Conservation (phyloP, 2,329 filamentous ascomycete genomes). For the Epichloe uncinata region DNA sequence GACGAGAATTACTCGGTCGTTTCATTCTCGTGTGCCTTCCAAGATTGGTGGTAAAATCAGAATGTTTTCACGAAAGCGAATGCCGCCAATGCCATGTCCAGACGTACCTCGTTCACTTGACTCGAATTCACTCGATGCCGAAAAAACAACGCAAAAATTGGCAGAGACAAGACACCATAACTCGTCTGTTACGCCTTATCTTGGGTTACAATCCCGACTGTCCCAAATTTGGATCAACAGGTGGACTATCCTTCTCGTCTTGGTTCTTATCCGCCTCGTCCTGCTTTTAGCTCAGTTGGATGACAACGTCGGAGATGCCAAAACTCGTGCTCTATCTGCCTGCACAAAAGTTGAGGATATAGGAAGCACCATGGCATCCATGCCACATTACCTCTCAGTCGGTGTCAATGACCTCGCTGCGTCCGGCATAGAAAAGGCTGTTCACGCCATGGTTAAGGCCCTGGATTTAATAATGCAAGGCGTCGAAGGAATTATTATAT, state of each 20-base stretch:
- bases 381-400: conserved; percentile 86
- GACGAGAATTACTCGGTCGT: too few species aligned
- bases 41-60: too few species aligned
- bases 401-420: conserved; percentile 83
- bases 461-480: conserved; percentile 68
- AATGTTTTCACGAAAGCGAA: conserved; percentile 1
- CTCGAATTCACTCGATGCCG: conserved; percentile 23
- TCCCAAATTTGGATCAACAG: conserved; percentile 97
- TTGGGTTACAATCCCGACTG: conserved; percentile 75
- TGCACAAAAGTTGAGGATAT: conserved; percentile 88
- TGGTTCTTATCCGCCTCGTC: conserved; percentile 72
- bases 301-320: conserved; percentile 61
- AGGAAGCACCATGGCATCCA: conserved; percentile 90
- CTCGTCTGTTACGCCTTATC: conserved; percentile 69
- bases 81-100: not conserved
- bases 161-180: not conserved
- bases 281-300: conserved; percentile 62
- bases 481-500: conserved; percentile 78
- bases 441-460: conserved; percentile 67
- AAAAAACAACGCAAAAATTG: conserved; percentile 13
- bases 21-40: too few species aligned
- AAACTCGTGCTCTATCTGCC: conserved; percentile 69
- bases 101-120: conserved; percentile 11
- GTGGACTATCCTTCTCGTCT: conserved; percentile 82
- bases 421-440: conserved; percentile 63